Conservation (phyloP, 257 asterid genomes). For the Nicotiana tabacum region DNA sequence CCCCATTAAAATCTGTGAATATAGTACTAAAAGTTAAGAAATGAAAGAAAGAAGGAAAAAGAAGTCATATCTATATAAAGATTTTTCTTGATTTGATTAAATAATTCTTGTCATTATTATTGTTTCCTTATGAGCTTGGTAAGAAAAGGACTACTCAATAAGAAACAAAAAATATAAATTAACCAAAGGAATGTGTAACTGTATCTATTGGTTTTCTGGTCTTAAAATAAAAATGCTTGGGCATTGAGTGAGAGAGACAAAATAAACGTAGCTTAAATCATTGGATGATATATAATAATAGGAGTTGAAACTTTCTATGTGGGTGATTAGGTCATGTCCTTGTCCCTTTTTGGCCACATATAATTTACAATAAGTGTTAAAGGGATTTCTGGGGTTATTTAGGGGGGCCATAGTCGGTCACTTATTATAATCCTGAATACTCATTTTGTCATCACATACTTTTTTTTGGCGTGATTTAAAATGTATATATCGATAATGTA, state of each 20-base stretch:
- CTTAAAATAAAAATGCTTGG: constrained; percentile 12
- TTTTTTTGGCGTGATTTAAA: no score
- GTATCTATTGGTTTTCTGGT: neutral
- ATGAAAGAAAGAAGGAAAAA: neutral
- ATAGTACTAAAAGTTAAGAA: neutral
- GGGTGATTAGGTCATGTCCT: constrained; percentile 33
- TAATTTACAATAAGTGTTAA: constrained; percentile 17
- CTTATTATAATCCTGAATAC: constrained; percentile 19
- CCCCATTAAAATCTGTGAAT: neutral
- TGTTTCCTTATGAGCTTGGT: constrained; percentile 10
- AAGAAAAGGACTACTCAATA: constrained; percentile 11
- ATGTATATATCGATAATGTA: no score
- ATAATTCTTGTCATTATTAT: constrained; percentile 7
- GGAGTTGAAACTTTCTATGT: constrained; percentile 43
- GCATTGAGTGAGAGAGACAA: constrained; percentile 27
- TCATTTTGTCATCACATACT: no score
- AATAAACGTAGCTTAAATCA: constrained; percentile 44
- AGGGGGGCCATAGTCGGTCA: constrained; percentile 51
- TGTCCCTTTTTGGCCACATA: neutral
- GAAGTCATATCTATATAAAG: neutral
- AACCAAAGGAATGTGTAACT: constrained; percentile 5
- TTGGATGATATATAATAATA: constrained; percentile 47
- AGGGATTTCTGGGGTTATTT: neutral
- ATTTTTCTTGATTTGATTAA: constrained; percentile 7
- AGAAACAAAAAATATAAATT: constrained; percentile 10